Conservation (phyloP, 768 basidiomycete genomes). For the Filobasidium floriforme region DNA sequence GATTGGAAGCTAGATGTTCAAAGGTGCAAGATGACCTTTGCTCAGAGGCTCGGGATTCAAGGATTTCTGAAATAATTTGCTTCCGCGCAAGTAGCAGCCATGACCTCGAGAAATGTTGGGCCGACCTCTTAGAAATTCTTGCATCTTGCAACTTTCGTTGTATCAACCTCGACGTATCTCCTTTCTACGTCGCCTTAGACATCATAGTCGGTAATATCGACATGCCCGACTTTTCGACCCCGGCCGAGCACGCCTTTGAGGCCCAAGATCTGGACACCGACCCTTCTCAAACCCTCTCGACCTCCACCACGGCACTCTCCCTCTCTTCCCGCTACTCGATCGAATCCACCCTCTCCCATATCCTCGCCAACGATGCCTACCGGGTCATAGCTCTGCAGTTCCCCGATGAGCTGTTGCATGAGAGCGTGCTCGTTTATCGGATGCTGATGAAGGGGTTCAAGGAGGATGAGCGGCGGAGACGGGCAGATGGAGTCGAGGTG, state of each 20-base stretch:
- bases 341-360: slow-evolving; percentile 18
- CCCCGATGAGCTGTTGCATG: slow-evolving; percentile 81
- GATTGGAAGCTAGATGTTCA: not conserved
- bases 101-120: too few relatives aligned
- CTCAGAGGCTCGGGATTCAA: not conserved
- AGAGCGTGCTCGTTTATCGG: slow-evolving; percentile 76
- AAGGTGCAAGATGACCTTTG: too few relatives aligned
- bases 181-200: too few relatives aligned
- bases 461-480: slow-evolving; percentile 20
- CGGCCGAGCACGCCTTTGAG: slow-evolving; percentile 41
- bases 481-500: slow-evolving; percentile 44
- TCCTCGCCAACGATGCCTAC: slow-evolving; percentile 46
- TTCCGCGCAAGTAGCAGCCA: not conserved
- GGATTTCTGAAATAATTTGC: not conserved
- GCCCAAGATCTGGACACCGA: slow-evolving; percentile 18
- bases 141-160: too few relatives aligned
- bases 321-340: slow-evolving; percentile 20
- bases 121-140: too few relatives aligned
- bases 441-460: slow-evolving; percentile 51
- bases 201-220: not conserved
- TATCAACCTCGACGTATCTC: too few relatives aligned
- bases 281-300: slow-evolving; percentile 2
- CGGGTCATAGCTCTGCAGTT: slow-evolving; percentile 73
- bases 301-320: slow-evolving; percentile 9
- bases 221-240: slow-evolving; percentile 40